Conservation (phyloP, 129 eudicot genomes). For the Chrysanthemum seticuspe region DNA sequence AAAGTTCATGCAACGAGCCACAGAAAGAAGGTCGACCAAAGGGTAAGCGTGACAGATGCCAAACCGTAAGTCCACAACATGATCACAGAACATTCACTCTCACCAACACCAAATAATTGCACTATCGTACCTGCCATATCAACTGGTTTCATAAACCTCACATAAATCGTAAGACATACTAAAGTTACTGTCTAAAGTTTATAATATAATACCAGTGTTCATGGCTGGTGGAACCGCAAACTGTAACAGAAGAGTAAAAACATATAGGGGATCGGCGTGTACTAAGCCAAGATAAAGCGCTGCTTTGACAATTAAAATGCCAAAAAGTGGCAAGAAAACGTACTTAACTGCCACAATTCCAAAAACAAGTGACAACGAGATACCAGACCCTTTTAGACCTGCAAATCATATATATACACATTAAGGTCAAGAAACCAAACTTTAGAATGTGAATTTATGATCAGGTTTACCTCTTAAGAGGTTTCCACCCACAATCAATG, state of each 20-base stretch:
- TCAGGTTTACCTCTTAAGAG: slow-evolving; percentile 60
- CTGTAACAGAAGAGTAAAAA: slow-evolving; percentile 72
- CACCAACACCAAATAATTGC: slow-evolving; percentile 65
- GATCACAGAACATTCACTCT: slow-evolving; percentile 67
- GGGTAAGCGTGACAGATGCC: slow-evolving; percentile 53
- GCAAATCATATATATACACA: slow-evolving; percentile 8
- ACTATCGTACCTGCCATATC: slow-evolving; percentile 51
- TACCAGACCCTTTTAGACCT: slow-evolving; percentile 68
- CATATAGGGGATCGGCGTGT: slow-evolving; percentile 56
- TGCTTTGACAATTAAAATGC: slow-evolving; percentile 58
- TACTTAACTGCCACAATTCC: slow-evolving; percentile 62
- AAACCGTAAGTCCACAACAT: slow-evolving; percentile 54
- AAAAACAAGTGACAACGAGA: slow-evolving; percentile 40
- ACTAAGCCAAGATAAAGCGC: slow-evolving; percentile 55
- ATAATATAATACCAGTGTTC: slow-evolving; percentile 58
- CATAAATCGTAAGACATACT: background rate
- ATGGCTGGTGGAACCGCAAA: slow-evolving; percentile 88
- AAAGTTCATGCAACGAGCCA: slow-evolving; percentile 48
- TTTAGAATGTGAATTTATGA: background rate
- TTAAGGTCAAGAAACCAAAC: slow-evolving; percentile 15
- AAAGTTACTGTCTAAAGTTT: background rate
- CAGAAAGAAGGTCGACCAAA: slow-evolving; percentile 63
- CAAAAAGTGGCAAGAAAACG: slow-evolving; percentile 57
- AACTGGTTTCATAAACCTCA: background rate
- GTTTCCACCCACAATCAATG: slow-evolving; percentile 79